These are phyloP conservation scores for Bacidia rubella DNA, from an alignment of 495 filamentous ascomycete genomes.

Conservation along the genomic window DNA sequence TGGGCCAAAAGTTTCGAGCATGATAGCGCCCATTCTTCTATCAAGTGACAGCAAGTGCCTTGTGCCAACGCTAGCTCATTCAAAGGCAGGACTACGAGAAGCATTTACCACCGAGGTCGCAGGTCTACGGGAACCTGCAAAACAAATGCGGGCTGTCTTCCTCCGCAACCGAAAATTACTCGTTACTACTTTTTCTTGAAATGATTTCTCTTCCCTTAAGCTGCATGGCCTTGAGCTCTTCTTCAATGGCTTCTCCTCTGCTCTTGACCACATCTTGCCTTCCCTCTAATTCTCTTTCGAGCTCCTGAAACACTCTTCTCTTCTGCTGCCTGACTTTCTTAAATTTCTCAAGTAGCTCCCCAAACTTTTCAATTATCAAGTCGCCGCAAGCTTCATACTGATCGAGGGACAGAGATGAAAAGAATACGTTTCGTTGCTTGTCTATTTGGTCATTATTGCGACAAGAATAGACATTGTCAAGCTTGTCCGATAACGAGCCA, in stretches of 20 bases:
- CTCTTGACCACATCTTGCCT: conserved; percentile 32
- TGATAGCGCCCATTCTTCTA: too few species aligned
- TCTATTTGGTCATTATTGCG: conserved; percentile 12
- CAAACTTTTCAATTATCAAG: conserved; percentile 59
- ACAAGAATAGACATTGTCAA: conserved; percentile 29
- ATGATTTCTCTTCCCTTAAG: conserved; percentile 58
- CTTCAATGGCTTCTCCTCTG: conserved; percentile 26
- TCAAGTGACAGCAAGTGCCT: too few species aligned
- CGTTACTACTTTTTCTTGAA: conserved; percentile 22
- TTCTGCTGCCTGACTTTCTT: conserved; percentile 50
- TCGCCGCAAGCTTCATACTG: conserved; percentile 81
- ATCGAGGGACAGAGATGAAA: conserved; percentile 46
- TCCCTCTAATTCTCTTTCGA: conserved; percentile 53
- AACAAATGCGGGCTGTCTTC: too few species aligned
- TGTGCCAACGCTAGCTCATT: too few species aligned
- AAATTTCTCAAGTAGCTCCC: conserved; percentile 46
- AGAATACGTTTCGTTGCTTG: conserved; percentile 45
- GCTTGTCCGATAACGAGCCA: conserved; percentile 26
- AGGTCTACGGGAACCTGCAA: too few species aligned
- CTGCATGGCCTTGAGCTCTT: conserved; percentile 40
- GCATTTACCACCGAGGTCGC: too few species aligned
- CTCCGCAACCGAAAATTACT: too few species aligned
- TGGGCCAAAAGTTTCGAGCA: too few species aligned
- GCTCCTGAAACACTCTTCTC: conserved; percentile 46
- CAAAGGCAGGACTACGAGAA: too few species aligned